Evolutionary conservation across 129 eudicot species (phyloP), one percentile per base, ranked within the genome.

Genomic region (Ambrosia trifida): DNA sequence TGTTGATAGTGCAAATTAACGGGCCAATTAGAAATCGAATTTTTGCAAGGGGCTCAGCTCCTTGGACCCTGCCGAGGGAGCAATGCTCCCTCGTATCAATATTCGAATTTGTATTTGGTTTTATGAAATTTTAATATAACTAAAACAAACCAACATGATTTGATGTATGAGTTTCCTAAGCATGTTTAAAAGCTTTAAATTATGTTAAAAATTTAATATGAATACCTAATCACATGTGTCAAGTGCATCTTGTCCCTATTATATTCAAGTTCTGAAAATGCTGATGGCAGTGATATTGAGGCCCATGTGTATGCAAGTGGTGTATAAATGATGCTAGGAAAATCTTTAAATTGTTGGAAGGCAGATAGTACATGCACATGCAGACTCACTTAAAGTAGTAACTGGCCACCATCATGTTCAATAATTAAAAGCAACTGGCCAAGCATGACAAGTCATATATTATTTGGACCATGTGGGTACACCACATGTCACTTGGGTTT

Each of bases 381-480:
- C 50, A 73, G 5, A 54, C 67, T 66, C n/a, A 75, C 68, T 66
- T 75, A 41, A 40, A 67, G 53, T 32, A 38, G 70, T n/a, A 40
- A 67, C 44, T 32, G 24, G 69, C n/a, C 50, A 57, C 41, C 64
- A 14, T 57, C 44, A 35, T 60, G 64, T 60, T 69, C 70, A 77
- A 69, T 70, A 35, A 76, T 73, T 24, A 38, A n/a, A 44, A 52
- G 51, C 51, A 72, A 24, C 28, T 24, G 28, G 28, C 28, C 67
- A 76, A 78, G 72, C 72, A 62, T 62, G 69, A 63, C 6, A 35
- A 50, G 81, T 78, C 77, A 70, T 70, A 63, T 52, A 70, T 77
- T 62, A 77, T 70, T 77, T 69, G 64, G 46, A 28, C 10, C 81
- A 78, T 70, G 81, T 78, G 77, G 77, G 59, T 62, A 9, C 77